Percentiles rank a stretch among this genome's conserved stretches.
Evolutionary conservation across 2,329 filamentous ascomycete genomes (phyloP).

Genomic region (Diaporthe sp.): DNA sequence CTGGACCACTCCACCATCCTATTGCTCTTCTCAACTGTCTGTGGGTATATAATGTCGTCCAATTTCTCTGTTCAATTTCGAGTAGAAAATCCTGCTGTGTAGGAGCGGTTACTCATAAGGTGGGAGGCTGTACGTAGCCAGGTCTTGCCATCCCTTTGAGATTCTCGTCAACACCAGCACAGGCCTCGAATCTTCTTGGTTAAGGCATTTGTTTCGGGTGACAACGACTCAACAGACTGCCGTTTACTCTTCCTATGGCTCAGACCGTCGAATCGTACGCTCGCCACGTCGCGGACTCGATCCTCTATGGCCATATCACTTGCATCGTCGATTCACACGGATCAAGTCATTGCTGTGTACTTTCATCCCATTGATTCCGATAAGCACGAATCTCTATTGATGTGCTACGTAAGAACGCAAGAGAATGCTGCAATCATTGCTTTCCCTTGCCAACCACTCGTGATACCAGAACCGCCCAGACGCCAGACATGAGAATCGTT

Average conservation of each 20-base stretch:
- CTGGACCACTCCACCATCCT: neutral
- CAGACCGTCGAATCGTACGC: neutral
- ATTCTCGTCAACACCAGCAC: neutral
- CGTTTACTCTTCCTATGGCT: neutral
- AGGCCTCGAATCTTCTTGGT: neutral
- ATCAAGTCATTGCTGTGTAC: neutral
- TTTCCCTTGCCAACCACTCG: constrained; percentile 44
- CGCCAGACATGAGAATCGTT: constrained; percentile 61
- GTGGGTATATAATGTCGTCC: neutral
- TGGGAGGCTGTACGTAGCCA: neutral
- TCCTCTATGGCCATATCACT: neutral
- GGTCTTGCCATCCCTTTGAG: neutral
- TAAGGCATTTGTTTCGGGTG: neutral
- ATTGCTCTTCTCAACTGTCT: neutral
- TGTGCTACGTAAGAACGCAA: constrained; percentile 34
- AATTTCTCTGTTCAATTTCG: neutral
- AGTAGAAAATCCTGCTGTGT: neutral
- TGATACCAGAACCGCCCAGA: constrained; percentile 50
- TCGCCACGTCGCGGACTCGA: too few species aligned
- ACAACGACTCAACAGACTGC: too few species aligned
- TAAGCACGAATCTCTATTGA: constrained; percentile 33
- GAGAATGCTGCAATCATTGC: constrained; percentile 30
- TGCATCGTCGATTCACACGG: neutral
- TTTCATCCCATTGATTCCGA: constrained; percentile 36
- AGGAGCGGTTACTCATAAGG: neutral